These are phyloP conservation scores for Coemansia sp. DNA, from an alignment of 192 early-diverging fungal species.

Conservation along the genomic window DNA sequence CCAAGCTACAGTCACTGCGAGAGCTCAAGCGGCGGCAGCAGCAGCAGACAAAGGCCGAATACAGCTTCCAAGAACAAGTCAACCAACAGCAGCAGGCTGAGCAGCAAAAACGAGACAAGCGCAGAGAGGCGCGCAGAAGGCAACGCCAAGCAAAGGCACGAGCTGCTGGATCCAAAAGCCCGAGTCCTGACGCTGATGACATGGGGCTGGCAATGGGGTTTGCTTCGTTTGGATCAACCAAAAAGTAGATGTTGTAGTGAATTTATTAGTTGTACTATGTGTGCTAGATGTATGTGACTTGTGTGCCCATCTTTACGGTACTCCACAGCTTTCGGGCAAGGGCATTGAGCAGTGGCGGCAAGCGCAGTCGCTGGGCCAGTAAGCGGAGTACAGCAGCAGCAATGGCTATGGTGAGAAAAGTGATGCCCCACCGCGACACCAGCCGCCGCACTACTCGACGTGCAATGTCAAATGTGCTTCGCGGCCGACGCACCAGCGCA, in stretches of 20 bases:
- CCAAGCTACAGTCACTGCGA: conserved; percentile 71
- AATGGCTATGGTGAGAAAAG: conserved; percentile 47
- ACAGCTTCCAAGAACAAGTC: conserved; percentile 66
- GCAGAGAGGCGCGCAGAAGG: conserved; percentile 54
- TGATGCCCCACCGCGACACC: conserved; percentile 53
- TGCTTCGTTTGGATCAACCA: conserved; percentile 36
- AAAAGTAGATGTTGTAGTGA: conserved; percentile 6
- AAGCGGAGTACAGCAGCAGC: conserved; percentile 42
- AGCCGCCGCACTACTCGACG: conserved; percentile 47
- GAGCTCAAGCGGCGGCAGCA: conserved; percentile 59
- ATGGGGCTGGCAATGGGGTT: conserved; percentile 83
- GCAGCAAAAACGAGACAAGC: conserved; percentile 51
- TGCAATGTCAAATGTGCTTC: conserved; percentile 24
- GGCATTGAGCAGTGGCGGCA: conserved; percentile 32
- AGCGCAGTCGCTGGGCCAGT: conserved; percentile 36
- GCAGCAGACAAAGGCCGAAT: conserved; percentile 26
- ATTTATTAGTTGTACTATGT: not conserved
- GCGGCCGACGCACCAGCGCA: conserved; percentile 26
- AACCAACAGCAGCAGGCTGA: conserved; percentile 68
- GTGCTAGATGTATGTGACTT: conserved; percentile 46
- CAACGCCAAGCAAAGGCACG: conserved; percentile 54
- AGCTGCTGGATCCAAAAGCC: conserved; percentile 28
- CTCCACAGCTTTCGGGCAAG: conserved; percentile 42
- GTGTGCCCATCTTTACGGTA: conserved; percentile 52
- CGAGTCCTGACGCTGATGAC: conserved; percentile 55